Evolutionary conservation across 208 protist genomes (phyloP).

Genomic region (Balamuthia mandrillaris): DNA sequence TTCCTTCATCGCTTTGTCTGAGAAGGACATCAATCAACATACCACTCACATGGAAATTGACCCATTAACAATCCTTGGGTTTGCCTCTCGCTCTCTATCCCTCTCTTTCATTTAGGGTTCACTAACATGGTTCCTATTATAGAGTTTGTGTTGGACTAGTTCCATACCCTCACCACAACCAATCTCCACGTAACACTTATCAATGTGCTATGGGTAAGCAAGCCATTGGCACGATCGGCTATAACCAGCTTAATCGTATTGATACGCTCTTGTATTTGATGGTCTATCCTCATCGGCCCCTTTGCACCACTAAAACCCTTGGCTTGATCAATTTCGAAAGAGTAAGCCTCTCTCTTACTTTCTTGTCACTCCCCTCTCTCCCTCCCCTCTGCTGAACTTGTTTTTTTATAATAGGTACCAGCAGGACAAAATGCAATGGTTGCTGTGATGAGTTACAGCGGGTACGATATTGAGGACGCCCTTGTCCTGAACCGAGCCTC

Average conservation of each 20-base stretch:
- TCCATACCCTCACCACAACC: constrained; percentile 99
- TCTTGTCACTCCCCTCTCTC: neutral
- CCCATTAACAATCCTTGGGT: constrained; percentile 85
- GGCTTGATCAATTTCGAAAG: constrained; percentile 91
- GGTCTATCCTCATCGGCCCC: constrained; percentile 94
- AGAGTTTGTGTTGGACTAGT: constrained; percentile 88
- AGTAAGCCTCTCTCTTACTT: neutral
- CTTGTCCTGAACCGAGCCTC: constrained; percentile 94
- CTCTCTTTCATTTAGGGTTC: no score
- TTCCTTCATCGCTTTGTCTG: constrained; percentile 90
- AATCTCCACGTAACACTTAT: constrained; percentile 99
- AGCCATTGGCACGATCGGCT: constrained; percentile 91
- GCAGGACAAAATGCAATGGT: constrained; percentile 99
- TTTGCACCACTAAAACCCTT: constrained; percentile 94
- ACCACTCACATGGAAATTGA: constrained; percentile 89
- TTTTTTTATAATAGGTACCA: constrained; percentile 76
- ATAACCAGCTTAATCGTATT: constrained; percentile 89
- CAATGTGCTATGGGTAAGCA: constrained; percentile 99
- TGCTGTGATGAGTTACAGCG: constrained; percentile 98
- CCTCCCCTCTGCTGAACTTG: neutral
- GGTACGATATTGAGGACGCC: constrained; percentile 99
- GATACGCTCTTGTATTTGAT: constrained; percentile 97
- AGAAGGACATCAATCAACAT: constrained; percentile 46
- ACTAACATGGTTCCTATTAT: no score
- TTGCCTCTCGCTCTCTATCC: no score